Base-by-base conservation (phyloP, 2,329 filamentous ascomycete genomes). In the Ophiostoma piceae region DNA sequence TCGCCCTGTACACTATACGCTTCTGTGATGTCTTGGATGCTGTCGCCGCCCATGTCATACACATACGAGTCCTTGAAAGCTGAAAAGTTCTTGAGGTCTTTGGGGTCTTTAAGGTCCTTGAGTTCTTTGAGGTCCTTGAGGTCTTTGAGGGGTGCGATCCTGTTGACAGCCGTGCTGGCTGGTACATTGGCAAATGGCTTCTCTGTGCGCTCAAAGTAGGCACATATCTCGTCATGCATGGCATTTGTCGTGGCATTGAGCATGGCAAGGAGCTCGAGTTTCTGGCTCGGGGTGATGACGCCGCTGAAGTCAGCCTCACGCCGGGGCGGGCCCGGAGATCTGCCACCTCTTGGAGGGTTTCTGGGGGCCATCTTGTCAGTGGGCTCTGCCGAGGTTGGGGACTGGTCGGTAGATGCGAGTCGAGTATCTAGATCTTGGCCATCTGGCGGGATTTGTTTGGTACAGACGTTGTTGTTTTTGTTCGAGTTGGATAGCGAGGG, bases 181-280 rank as follows among this genome's bases (percentile, higher is more conserved):
- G 16, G 32, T 2, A 65, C 2, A 22, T 62, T 67, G 12, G 47
- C 16, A 2, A 67, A 39, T 14, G 35, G 39, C 26, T 22, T 67
- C 41, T 37, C 54, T 22, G 35, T 29, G 7, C 60, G 29, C 19
- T 68, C 84, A 73, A 88, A 88, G 71, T 82, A 80, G 68, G 81
- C 80, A 72, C 76, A 79, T 71, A 88, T 79, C 57, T 85, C 81
- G 68, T 80, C 81, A 70, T 84, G 81, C 80, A 89, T 85, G 51
- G 80, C 80, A 67, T 88, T 85, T 47, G 83, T 84, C 72, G 87
- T 84, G 65, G 81, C 80, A 35, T 76, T 79, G 70, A 86, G 77
- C 14, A 89, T 80, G 3, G 80, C 78, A n/a, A 80, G 77, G 57
- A 89, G 77, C 70, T 88, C 85, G 41, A 79, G 79, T 73, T 81